Conservation (phyloP, 441 rosid genomes). For the Melastoma candidum region DNA sequence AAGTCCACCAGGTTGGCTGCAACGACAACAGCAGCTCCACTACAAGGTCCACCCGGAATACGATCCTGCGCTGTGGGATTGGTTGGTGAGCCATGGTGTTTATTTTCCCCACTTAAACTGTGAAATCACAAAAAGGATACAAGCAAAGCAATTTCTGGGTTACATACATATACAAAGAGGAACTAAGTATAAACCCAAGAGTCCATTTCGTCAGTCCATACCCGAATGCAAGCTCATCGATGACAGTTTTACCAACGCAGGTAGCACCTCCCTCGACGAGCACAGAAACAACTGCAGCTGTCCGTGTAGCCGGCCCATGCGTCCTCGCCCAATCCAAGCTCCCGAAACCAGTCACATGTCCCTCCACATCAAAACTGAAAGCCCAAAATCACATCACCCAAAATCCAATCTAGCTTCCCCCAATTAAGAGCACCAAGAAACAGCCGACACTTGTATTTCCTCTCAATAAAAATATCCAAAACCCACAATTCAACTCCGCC, state of each 20-base stretch:
- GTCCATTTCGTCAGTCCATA: slow-evolving; percentile 8
- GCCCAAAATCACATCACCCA: slow-evolving; percentile 2
- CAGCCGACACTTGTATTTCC: background rate
- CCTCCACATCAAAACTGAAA: slow-evolving; percentile 76
- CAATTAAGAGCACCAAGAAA: too few relatives aligned
- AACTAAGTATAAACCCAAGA: background rate
- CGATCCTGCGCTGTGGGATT: slow-evolving; percentile 50
- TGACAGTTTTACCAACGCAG: slow-evolving; percentile 84
- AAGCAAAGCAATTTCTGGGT: slow-evolving; percentile 7
- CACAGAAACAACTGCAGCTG: slow-evolving; percentile 51
- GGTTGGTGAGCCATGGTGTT: slow-evolving; percentile 48
- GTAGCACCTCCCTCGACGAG: slow-evolving; percentile 97
- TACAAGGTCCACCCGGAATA: slow-evolving; percentile 61
- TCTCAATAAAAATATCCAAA: background rate
- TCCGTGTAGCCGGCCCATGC: slow-evolving; percentile 56
- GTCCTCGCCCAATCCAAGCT: slow-evolving; percentile 92
- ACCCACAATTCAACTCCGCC: background rate
- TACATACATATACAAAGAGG: background rate
- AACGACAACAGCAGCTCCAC: slow-evolving; percentile 69
- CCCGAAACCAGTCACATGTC: slow-evolving; percentile 82
- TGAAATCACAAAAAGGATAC: slow-evolving; percentile 18
- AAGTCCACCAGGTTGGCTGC: slow-evolving; percentile 58
- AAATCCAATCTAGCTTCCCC: too few relatives aligned
- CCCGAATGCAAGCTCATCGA: slow-evolving; percentile 86
- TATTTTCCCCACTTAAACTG: slow-evolving; percentile 62